Base-by-base conservation (phyloP, 495 filamentous ascomycete species). In the Niebla homalea region DNA sequence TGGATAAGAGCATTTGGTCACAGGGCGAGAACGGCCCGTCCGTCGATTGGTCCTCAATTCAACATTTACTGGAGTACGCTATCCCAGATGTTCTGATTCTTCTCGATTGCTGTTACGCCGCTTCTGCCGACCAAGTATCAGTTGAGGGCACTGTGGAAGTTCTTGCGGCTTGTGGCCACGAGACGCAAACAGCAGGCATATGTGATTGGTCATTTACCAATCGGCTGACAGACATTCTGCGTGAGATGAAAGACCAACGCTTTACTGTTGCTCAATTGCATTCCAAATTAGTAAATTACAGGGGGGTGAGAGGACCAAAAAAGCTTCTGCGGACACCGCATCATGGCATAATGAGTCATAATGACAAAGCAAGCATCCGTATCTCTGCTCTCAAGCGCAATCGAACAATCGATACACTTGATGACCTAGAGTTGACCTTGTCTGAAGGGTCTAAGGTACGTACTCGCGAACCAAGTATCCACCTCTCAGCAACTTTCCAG, bases 1-100 rank as follows among this genome's bases (percentile, higher is more conserved):
- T 67, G 29, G 58, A 72, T 20, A 71, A 74, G 55, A 72, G 73
- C 51, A 71, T 73, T 1, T 77, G 74, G 74, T 71, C 70, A 39
- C 70, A 61, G 49, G 48, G 61, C 25, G 35, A 25, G 1, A 16
- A 38, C 14, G 45, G 39, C n/a, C 20, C 53, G 7, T 40, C 37
- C 5, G 15, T 53, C 8, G 62, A 63, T 49, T 77, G 73, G 73
- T 76, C 69, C 5, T 72, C 70, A 21, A 73, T 77, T 38, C 71
- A 76, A 52, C 74, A 67, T 0, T 56, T 75, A n/a, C 61, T 76
- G 22, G 72, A 76, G 52, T 56, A 72, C 42, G 72, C 71, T n/a
- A 51, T 62, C 5, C 76, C 70, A 1, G 73, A 78, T 52, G 68
- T 73, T 20, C 55, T 76, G 20, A 74, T 77, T 35, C 64, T 77